Evolutionary conservation across 108 stramenopile genomes (phyloP), one percentile per base, ranked within the genome.

Genomic region (Skeletonema costatum): DNA sequence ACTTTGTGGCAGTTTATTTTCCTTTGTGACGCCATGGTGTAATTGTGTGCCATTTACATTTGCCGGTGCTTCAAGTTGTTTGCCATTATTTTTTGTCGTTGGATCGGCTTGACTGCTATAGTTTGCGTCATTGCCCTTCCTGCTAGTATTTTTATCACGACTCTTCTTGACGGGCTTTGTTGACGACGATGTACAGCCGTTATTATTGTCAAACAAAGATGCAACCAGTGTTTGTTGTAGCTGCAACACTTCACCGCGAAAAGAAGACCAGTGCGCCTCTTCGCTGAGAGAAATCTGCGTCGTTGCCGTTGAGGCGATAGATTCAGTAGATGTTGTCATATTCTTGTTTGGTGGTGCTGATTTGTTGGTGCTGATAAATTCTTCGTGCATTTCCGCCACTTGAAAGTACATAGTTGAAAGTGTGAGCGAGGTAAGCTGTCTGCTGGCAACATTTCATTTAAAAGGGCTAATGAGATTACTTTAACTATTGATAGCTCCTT

Each of bases 241-340:
- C 32, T 33, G 32, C 14, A 21, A 31, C 14, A 61, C 60, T n/a
- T 31, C 60, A 4, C 60, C 32, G 31, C 60, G 60, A 61, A 61
- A 61, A 4, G 60, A 61, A 2, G n/a, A 21, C 60, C 60, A 61
- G 16, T 61, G 60, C 60, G 60, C 60, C 60, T 61, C 60, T 21
- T 61, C 60, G 31, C 60, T 61, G 60, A 25, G 60, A 33, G 31
- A 32, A 10, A 9, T 60, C 60, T n/a, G 60, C 60, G 16, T 60
- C 8, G 29, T 25, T 25, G 25, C 0, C 25, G 5, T 19, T 58
- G 19, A 25, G 56, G 56, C 56, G 56, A 19, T 8, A 25, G 59
- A 12, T 14, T 25, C 53, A 5, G 4, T 56, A 19, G 17, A 19
- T 25, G 53, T 5, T 35, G 33, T 35, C 33, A 41, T 41, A 41